These are phyloP conservation scores for Aristolochia fimbriata DNA, from an alignment of 164 flowering plant species.

Conservation along the genomic window DNA sequence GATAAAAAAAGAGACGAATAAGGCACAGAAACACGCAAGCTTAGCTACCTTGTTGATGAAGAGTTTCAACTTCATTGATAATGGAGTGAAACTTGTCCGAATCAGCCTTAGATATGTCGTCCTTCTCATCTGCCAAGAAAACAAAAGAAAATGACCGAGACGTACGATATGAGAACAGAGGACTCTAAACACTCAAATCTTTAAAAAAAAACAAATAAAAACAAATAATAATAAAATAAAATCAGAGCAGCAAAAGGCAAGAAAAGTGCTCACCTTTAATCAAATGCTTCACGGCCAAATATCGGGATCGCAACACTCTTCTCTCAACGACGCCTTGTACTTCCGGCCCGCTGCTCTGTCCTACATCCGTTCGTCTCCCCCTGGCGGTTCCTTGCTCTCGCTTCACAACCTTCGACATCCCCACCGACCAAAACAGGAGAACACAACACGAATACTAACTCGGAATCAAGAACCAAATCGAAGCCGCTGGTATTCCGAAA, in stretches of 20 bases:
- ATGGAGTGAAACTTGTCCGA: slow-evolving; percentile 45
- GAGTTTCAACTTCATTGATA: slow-evolving; percentile 46
- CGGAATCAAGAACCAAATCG: too few species aligned
- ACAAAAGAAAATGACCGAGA: not conserved
- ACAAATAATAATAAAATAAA: too few species aligned
- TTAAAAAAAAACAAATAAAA: not conserved
- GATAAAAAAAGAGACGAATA: not conserved
- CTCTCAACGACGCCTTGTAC: slow-evolving; percentile 19
- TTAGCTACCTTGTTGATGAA: slow-evolving; percentile 53
- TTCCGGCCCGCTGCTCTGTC: slow-evolving; percentile 3
- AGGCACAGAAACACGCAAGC: not conserved
- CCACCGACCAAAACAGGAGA: not conserved
- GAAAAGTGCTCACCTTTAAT: slow-evolving; percentile 26
- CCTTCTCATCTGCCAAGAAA: slow-evolving; percentile 47
- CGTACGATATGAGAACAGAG: not conserved
- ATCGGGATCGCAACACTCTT: slow-evolving; percentile 42
- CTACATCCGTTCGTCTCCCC: not conserved
- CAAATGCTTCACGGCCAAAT: slow-evolving; percentile 32
- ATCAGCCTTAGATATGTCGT: slow-evolving; percentile 39
- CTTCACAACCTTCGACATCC: slow-evolving; percentile 18
- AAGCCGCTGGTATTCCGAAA: too few species aligned
- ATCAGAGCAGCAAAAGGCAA: not conserved
- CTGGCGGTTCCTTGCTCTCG: slow-evolving; percentile 6
- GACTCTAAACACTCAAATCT: not conserved
- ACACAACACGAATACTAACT: too few species aligned